Base-by-base conservation (phyloP, 345 rosid genomes). In the Mercurialis annua region DNA sequence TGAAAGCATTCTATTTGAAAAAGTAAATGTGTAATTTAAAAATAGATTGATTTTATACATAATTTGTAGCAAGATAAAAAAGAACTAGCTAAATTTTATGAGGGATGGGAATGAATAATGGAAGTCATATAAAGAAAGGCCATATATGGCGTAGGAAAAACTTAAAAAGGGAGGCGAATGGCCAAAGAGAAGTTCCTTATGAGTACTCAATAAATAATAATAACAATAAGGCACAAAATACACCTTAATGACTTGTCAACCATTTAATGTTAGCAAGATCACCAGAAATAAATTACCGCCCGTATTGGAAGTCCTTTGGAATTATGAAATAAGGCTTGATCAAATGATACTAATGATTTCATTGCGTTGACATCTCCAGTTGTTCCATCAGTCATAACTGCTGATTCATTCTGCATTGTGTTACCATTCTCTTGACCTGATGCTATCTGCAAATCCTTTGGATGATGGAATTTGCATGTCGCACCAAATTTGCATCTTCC, bases 381-480 rank as follows among this genome's bases (percentile, higher is more conserved):
- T 44, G 67, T 31, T 64, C 69, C 82, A 44, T 79, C 82, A 76
- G 42, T 68, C 62, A 68, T 76, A 38, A 42, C 34, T 47, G 59
- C 68, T 26, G 72, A 71, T 50, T 66, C 90, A 61, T 65, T 73
- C 77, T 65, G 81, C 76, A 65, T 77, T 29, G 64, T 72, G 55
- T 66, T 69, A 65, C 66, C 80, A 78, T 70, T 79, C 59, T 81
- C 90, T 81, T 81, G 83, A 47, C 66, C 77, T 49, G 72, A 73
- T 64, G 76, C 57, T 70, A 83, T 65, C 65, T 77, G 86, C 52
- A 85, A 71, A 82, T 93, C 97, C 71, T 83, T 90, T 70, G 97
- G 98, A 77, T 93, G 98, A 80, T 93, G 81, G 76, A 90, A 93
- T 76, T 88, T 93, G 89, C 98, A 93, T 48, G 89, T 80, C 59